Conservation (phyloP, 805 yeast species). For the Blastobotrys peoriensis region DNA sequence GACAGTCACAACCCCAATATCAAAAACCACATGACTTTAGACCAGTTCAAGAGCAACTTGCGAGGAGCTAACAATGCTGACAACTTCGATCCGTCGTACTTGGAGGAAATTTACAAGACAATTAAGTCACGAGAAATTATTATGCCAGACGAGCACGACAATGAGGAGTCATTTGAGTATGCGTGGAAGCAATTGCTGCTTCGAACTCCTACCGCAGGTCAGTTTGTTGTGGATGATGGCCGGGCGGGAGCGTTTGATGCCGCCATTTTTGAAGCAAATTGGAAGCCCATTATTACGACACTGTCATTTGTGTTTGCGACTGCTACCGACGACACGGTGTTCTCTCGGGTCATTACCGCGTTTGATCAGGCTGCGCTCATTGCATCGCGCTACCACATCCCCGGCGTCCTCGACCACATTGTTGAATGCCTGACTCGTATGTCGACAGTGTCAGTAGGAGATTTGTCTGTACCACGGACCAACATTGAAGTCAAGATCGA, state of each 20-base stretch:
- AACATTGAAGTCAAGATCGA: slow-evolving; percentile 40
- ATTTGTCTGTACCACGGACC: slow-evolving; percentile 25
- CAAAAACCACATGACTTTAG: slow-evolving; percentile 84
- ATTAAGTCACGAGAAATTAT: slow-evolving; percentile 84
- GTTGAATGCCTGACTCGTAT: slow-evolving; percentile 61
- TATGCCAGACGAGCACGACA: slow-evolving; percentile 97
- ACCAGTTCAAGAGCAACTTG: slow-evolving; percentile 71
- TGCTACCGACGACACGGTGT: slow-evolving; percentile 84
- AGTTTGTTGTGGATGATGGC: slow-evolving; percentile 2
- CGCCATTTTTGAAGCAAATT: slow-evolving; percentile 58
- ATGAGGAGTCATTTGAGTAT: slow-evolving; percentile 88
- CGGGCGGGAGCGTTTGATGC: slow-evolving; percentile 51
- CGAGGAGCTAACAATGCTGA: slow-evolving; percentile 66
- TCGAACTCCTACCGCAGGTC: slow-evolving; percentile 22
- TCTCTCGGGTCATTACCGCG: slow-evolving; percentile 79
- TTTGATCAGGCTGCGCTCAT: slow-evolving; percentile 79
- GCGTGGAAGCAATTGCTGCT: slow-evolving; percentile 36
- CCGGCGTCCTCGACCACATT: slow-evolving; percentile 56
- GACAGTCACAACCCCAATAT: slow-evolving; percentile 91
- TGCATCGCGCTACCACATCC: slow-evolving; percentile 57
- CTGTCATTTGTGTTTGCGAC: slow-evolving; percentile 74
- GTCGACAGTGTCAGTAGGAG: slow-evolving; percentile 53
- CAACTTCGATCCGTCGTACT: slow-evolving; percentile 82
- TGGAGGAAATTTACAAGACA: slow-evolving; percentile 71
- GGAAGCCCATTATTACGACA: slow-evolving; percentile 62